A percentile compares a stretch with the other conserved stretches of the same genome.
phyloP scores from a whole-genome alignment of 2,329 filamentous ascomycete genomes.

The Stachybotrys elegans region DNA sequence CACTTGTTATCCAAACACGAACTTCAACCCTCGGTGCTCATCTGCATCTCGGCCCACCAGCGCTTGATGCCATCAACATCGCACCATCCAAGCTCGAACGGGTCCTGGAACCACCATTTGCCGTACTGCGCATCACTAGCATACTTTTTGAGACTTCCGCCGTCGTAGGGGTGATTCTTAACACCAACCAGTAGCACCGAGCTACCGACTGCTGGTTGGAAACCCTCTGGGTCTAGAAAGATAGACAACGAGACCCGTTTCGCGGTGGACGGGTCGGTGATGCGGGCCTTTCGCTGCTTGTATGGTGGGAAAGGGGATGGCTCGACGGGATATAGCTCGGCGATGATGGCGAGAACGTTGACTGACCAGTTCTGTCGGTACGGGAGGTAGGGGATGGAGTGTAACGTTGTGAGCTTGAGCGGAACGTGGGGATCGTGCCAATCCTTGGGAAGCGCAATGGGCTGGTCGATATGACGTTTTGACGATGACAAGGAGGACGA shows the following conservation, averaged over 20 bases:
- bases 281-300: slow-evolving; percentile 45
- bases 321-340: slow-evolving; percentile 41
- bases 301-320: slow-evolving; percentile 43
- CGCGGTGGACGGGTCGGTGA: slow-evolving; percentile 45
- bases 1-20: too few species aligned
- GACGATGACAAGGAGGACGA: slow-evolving; percentile 2
- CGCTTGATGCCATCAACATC: slow-evolving; percentile 36
- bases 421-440: slow-evolving; percentile 36
- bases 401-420: slow-evolving; percentile 46
- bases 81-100: slow-evolving; percentile 42
- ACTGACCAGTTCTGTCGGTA: slow-evolving; percentile 55
- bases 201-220: slow-evolving; percentile 41
- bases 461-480: too few species aligned
- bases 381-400: slow-evolving; percentile 44
- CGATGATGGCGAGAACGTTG: slow-evolving; percentile 48
- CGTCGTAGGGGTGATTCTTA: slow-evolving; percentile 53
- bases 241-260: slow-evolving; percentile 50
- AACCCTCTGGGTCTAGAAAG: slow-evolving; percentile 47
- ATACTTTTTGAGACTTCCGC: slow-evolving; percentile 39
- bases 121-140: slow-evolving; percentile 29
- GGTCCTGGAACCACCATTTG: slow-evolving; percentile 49
- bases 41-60: slow-evolving; percentile 37
- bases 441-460: slow-evolving; percentile 33
- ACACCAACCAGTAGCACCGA: slow-evolving; percentile 48
- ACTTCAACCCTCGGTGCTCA: not conserved